Evolutionary conservation across 257 asterid genomes (phyloP), one percentile per base, ranked within the genome.

Genomic region (Parsonsia alboflavescens): DNA sequence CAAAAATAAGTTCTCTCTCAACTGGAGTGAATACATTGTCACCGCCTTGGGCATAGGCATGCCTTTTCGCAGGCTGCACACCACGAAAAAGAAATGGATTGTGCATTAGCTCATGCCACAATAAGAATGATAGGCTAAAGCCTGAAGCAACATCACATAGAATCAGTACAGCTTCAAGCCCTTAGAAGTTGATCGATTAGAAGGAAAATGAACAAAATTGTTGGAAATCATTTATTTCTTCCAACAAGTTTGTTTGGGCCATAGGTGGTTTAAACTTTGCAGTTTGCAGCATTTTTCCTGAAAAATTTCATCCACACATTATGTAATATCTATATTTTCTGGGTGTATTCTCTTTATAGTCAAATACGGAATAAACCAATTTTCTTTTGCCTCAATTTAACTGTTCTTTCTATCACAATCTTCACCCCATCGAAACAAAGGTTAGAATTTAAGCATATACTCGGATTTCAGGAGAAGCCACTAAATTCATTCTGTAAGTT

Each of bases 1-100:
- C 98, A 89, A 94, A 91, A 76, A 91, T 71, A 59, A 94, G 96
- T 77, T 94, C 97, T 70, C 91, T 86, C 80, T 93, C 97, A 68
- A 89, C 91, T 9, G 96, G 96, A 5, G 85, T 82, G 84, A 91
- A 93, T 58, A 78, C 83, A 70, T 87, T 92, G 78, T 89, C 90
- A 76, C 94, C 95, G n/a, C 88, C 80, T 78, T 91, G 97, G 2
- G 86, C 88, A 78, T 94, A 92, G n/a, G 97, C 97, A 73, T 86
- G 90, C 86, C 92, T 90, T 87, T 88, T 94, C 64, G 93, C 80
- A 68, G 97, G 99, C 99, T 94, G 88, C 81, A 86, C 61, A 54
- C 50, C 66, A 78, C 63, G n/a, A 62, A 63, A 33, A 61, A 66
- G 42, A 82, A 50, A 52, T 30, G 17, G 33, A 78, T 9, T 12